Base-by-base conservation (phyloP, 108 stramenopile species). In the Nitzschia sp. region DNA sequence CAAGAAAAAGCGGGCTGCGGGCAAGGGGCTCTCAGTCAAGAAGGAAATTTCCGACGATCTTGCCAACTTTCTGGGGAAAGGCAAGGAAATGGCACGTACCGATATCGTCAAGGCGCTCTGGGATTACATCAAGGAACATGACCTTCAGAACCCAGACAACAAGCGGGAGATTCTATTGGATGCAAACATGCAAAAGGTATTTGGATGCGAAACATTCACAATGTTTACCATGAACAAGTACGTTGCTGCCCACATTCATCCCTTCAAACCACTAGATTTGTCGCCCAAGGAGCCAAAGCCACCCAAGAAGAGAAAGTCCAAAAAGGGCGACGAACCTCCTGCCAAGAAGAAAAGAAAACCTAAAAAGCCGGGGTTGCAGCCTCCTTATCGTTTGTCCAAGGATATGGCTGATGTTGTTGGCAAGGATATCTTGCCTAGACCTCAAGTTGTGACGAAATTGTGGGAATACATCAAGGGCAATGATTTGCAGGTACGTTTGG, bases 191-290 rank as follows among this genome's bases (percentile, higher is more conserved):
- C 43, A 80, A 48, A 46, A 72, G n/a, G 86, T 92, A 44, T 88
- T 95, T 66, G 86, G 86, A 8, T 65, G 82, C 51, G 53, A 82
- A 10, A 75, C 41, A 17, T 90, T 95, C 15, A 89, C 90, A n/a
- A 95, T 95, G 89, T 95, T 93, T 63, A 80, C 86, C 53, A 92
- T 95, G 92, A 93, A 90, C 65, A 89, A 89, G 62, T 83, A 85
- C 65, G 65, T 90, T 51, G 70, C 75, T 11, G 79, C 84, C 0
- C 92, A 93, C 67, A 76, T 90, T 41, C 66, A 89, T 25, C 92
- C 92, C 15, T 93, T 81, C 70, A 84, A 77, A 57, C 86, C 92
- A 14, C 74, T 93, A 44, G 87, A 93, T 70, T 75, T 93, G 53
- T 75, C 82, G 7, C 46, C 83, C n/a, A 85, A 79, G 38, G 82